phyloP scores from a whole-genome alignment of 768 basidiomycete genomes.

The Hericium erinaceus region DNA sequence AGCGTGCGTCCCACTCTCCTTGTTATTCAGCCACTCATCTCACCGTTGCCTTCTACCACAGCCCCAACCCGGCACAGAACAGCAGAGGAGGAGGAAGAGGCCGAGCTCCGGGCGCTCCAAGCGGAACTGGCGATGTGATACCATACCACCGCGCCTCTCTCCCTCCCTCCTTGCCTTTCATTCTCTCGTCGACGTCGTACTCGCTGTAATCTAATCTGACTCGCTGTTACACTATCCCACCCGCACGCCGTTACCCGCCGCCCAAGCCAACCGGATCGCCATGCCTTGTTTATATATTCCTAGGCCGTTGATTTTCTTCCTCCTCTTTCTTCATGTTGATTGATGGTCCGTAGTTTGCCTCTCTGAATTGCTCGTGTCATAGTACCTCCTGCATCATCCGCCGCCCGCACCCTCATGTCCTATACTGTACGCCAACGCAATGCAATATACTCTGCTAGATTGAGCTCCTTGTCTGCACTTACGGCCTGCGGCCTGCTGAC shows the following conservation, averaged over 20 bases:
- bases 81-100: slow-evolving; percentile 87
- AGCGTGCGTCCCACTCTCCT: slow-evolving; percentile 34
- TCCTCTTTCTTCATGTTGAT: not conserved
- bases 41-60: slow-evolving; percentile 11
- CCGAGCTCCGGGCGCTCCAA: slow-evolving; percentile 81
- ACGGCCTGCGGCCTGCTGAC: no score
- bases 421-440: no score
- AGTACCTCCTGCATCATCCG: not conserved
- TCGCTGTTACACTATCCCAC: not conserved
- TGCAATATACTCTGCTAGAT: no score
- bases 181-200: not conserved
- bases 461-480: no score
- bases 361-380: not conserved
- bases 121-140: slow-evolving; percentile 62
- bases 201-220: slow-evolving; percentile 3
- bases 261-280: not conserved
- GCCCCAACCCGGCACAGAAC: slow-evolving; percentile 27
- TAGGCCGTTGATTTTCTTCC: not conserved
- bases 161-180: not conserved
- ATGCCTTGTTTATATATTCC: not conserved
- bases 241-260: not conserved
- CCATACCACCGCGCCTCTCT: slow-evolving; percentile 5
- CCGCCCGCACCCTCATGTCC: no score
- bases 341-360: no score
- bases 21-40: slow-evolving; percentile 1